These are phyloP conservation scores for Xylaria bambusicola DNA, from an alignment of 495 filamentous ascomycete genomes.

Conservation along the genomic window DNA sequence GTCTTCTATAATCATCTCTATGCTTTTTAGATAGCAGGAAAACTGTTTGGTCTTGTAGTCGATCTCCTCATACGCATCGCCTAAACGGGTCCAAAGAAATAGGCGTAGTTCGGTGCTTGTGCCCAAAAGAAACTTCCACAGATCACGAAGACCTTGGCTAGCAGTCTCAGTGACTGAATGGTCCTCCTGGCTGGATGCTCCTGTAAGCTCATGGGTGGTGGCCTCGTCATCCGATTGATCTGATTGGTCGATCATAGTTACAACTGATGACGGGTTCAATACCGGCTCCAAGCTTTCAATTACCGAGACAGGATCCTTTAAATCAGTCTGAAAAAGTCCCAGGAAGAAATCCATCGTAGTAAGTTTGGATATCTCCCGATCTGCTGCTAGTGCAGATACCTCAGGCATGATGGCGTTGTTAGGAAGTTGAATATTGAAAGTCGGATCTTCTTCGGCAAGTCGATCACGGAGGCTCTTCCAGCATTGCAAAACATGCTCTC, in stretches of 20 bases:
- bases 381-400: slow-evolving; percentile 75
- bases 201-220: neutral
- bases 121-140: slow-evolving; percentile 78
- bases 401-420: slow-evolving; percentile 92
- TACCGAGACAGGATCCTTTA: slow-evolving; percentile 71
- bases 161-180: slow-evolving; percentile 46
- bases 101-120: slow-evolving; percentile 80
- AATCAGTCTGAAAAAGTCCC: slow-evolving; percentile 69
- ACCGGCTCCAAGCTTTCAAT: slow-evolving; percentile 94
- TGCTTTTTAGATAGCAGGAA: slow-evolving; percentile 78
- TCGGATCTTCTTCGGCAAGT: slow-evolving; percentile 36
- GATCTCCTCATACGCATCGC: slow-evolving; percentile 82
- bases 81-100: slow-evolving; percentile 83
- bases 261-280: slow-evolving; percentile 69
- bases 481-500: slow-evolving; percentile 78
- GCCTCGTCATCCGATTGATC: slow-evolving; percentile 3
- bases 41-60: slow-evolving; percentile 83
- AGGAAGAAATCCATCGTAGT: slow-evolving; percentile 96
- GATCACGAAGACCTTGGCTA: slow-evolving; percentile 61
- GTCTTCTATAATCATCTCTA: slow-evolving; percentile 77
- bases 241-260: slow-evolving; percentile 23
- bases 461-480: slow-evolving; percentile 66
- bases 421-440: slow-evolving; percentile 62
- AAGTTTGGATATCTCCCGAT: slow-evolving; percentile 85
- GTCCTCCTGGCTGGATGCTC: slow-evolving; percentile 19